Conservation (phyloP, 805 yeast species). For the Lipomyces orientalis region DNA sequence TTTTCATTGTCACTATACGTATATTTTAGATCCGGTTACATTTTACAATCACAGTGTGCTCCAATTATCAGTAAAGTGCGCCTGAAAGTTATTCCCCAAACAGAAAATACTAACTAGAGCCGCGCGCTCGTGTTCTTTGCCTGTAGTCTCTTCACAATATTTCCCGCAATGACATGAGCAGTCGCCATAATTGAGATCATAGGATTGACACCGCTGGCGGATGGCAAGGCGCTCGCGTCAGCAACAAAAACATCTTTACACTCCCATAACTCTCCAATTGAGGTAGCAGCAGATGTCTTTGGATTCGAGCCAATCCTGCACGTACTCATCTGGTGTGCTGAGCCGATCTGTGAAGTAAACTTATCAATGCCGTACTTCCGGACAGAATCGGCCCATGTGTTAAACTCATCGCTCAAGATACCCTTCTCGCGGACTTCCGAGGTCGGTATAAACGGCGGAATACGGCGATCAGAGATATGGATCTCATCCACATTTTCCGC, state of each 20-base stretch:
- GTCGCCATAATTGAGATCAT: constrained; percentile 58
- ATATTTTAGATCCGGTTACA: background rate
- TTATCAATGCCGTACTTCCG: constrained; percentile 35
- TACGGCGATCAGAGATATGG: constrained; percentile 7
- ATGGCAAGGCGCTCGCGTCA: constrained; percentile 57
- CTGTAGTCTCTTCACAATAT: constrained; percentile 45
- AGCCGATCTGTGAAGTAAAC: constrained; percentile 50
- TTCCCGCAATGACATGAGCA: constrained; percentile 52
- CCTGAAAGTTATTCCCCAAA: background rate
- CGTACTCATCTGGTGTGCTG: constrained; percentile 61
- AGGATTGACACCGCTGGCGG: constrained; percentile 62
- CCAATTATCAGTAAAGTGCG: background rate
- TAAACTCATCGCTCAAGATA: constrained; percentile 53
- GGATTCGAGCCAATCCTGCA: constrained; percentile 60
- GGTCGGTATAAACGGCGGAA: constrained; percentile 22
- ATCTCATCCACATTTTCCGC: constrained; percentile 23
- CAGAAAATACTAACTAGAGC: background rate
- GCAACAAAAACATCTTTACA: constrained; percentile 56
- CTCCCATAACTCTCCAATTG: constrained; percentile 55
- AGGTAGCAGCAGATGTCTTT: constrained; percentile 52
- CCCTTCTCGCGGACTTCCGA: constrained; percentile 48
- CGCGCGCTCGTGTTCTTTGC: background rate
- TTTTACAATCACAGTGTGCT: background rate
- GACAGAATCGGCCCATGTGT: constrained; percentile 42
- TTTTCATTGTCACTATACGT: background rate